Percentiles rank a stretch among this genome's conserved stretches.
phyloP scores from a whole-genome alignment of 2,329 filamentous ascomycete species.

The Nigrospora oryzae region DNA sequence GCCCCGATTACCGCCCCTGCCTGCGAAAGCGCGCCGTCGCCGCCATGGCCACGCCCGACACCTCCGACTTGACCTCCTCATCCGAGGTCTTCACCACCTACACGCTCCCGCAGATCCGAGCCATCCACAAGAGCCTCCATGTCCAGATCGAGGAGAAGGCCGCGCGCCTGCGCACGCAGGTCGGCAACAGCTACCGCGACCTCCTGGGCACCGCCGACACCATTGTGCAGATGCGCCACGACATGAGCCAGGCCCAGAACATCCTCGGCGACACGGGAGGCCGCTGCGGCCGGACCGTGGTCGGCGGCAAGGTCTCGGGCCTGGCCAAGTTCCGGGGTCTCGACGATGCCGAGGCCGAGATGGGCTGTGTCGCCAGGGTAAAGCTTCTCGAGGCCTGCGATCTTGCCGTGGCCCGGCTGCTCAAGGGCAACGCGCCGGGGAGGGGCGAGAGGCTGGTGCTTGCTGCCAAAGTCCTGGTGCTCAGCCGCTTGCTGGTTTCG shows the following conservation, averaged over 20 bases:
- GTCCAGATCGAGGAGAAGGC: constrained; percentile 54
- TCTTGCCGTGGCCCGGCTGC: constrained; percentile 37
- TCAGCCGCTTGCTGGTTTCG: constrained; percentile 68
- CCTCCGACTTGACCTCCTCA: constrained; percentile 38
- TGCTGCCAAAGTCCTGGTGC: constrained; percentile 64
- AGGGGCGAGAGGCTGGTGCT: constrained; percentile 44
- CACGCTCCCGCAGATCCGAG: constrained; percentile 55
- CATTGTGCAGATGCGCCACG: constrained; percentile 81
- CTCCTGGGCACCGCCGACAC: constrained; percentile 85
- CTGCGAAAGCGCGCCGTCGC: too few relatives aligned
- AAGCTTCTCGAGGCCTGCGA: constrained; percentile 44
- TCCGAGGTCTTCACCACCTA: constrained; percentile 46
- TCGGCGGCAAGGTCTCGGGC: constrained; percentile 58
- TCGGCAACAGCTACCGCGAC: constrained; percentile 70
- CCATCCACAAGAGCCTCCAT: constrained; percentile 53
- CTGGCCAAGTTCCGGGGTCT: constrained; percentile 36
- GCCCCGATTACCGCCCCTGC: too few relatives aligned
- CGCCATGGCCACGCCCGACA: constrained; percentile 31
- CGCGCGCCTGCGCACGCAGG: constrained; percentile 52
- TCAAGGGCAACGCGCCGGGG: constrained; percentile 29
- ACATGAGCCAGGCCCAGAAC: constrained; percentile 67
- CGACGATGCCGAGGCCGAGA: constrained; percentile 13
- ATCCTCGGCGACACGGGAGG: constrained; percentile 65
- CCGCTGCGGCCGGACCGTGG: constrained; percentile 63
- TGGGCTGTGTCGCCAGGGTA: constrained; percentile 29